Evolutionary conservation across 164 flowering plant species (phyloP), one percentile per base, ranked within the genome.

Genomic region (Chloranthus sessilifolius): DNA sequence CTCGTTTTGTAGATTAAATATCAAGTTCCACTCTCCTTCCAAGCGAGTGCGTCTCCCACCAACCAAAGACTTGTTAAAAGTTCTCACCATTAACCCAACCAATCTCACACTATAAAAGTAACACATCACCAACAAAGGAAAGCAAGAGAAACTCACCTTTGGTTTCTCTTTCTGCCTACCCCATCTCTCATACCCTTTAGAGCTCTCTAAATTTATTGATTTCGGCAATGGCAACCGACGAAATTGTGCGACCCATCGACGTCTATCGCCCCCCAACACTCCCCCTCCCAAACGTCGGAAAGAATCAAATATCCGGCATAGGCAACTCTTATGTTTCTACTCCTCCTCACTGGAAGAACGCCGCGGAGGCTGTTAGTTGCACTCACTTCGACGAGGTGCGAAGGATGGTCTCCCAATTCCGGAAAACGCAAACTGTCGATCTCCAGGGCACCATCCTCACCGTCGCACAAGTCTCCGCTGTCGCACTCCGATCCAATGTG

Each of bases 391-490:
- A 74, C 2, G 82, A 77, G 35, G 82, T 74, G 3, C 50, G 47
- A 2, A 26, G 56, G 15, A 70, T 78, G 82, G 60, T 78, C 12
- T 34, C 71, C 6, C 63, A 73, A 22, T 74, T 62, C 52, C 48
- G 26, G 2, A 47, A 67, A 11, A 49, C 65, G 19, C 58, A 60
- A 17, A 31, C 59, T 5, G 83, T 78, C 10, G 44, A 47, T 1
- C 54, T 78, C 20, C 70, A 68, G 21, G 82, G 82, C 11, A 66
- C 76, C 0, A 50, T 60, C 24, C 77, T 78, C 27, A 67, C 76
- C 2, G 70, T 72, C 0, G 77, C 77, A 40, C 72, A 77, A 24
- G 77, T 77, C 34, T 58, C 79, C 5, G 77, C 79, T 51, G 28
- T 78, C 25, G 71, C 83, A 5, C 67, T 72, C 35, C 63, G 72